Conservation (phyloP, 345 rosid species). For the Citrus sp. region DNA sequence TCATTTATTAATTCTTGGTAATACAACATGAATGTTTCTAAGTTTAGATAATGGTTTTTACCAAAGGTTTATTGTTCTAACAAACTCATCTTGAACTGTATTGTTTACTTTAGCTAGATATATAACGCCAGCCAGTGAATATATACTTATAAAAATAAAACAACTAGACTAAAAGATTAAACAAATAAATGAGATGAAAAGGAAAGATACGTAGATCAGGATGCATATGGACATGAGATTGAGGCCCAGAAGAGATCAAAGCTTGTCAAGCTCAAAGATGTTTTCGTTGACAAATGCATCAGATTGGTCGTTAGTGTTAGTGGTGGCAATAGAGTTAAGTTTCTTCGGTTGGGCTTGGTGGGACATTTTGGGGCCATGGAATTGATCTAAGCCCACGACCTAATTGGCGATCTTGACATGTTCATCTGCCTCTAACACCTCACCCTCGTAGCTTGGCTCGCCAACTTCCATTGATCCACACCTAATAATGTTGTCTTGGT, state of each 20-base stretch:
- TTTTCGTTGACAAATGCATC: background rate
- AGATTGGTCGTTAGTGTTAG: background rate
- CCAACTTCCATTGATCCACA: slow-evolving; percentile 24
- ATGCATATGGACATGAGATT: slow-evolving; percentile 28
- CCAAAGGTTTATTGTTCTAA: no score
- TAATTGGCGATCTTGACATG: slow-evolving; percentile 47
- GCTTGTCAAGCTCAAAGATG: slow-evolving; percentile 55
- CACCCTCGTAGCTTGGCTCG: slow-evolving; percentile 77
- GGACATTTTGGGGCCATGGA: slow-evolving; percentile 60
- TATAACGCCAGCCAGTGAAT: background rate
- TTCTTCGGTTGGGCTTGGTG: slow-evolving; percentile 69
- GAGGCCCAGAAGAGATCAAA: slow-evolving; percentile 54
- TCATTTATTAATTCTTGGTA: no score
- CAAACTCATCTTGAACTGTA: slow-evolving; percentile 41
- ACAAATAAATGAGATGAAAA: background rate
- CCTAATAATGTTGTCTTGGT: background rate
- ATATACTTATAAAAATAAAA: background rate
- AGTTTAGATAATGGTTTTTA: no score
- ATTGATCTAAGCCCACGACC: slow-evolving; percentile 57
- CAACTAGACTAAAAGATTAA: background rate
- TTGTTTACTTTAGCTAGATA: slow-evolving; percentile 16
- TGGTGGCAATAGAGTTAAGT: slow-evolving; percentile 21
- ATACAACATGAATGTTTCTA: no score
- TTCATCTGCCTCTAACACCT: slow-evolving; percentile 44
- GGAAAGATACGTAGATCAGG: background rate